Conservation (phyloP, 2,329 filamentous ascomycete genomes). For the Didymella pinodella region DNA sequence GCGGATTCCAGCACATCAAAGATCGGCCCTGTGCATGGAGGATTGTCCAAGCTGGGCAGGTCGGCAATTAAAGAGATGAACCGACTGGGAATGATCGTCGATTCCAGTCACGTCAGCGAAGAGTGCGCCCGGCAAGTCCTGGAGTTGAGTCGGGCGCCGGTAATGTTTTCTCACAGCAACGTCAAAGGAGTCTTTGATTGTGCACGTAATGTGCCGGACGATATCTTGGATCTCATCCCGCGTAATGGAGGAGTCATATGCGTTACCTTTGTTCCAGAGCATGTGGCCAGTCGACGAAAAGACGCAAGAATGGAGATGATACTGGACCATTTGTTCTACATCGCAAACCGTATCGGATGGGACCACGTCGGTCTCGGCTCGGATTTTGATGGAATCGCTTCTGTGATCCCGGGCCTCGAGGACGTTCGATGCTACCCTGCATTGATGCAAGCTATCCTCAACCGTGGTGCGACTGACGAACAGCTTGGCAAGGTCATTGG, state of each 20-base stretch:
- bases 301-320: slow-evolving; percentile 74
- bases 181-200: slow-evolving; percentile 81
- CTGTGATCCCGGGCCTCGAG: slow-evolving; percentile 8
- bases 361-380: slow-evolving; percentile 86
- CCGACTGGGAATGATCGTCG: slow-evolving; percentile 87
- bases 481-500: slow-evolving; percentile 11
- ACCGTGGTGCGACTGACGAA: slow-evolving; percentile 12
- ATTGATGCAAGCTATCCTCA: slow-evolving; percentile 1
- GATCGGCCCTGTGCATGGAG: slow-evolving; percentile 51
- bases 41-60: slow-evolving; percentile 73
- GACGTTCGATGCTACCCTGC: slow-evolving; percentile 19
- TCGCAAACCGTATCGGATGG: slow-evolving; percentile 81
- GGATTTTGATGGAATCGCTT: slow-evolving; percentile 72
- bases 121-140: slow-evolving; percentile 87
- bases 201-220: slow-evolving; percentile 86
- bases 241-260: slow-evolving; percentile 77
- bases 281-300: slow-evolving; percentile 61
- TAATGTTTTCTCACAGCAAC: slow-evolving; percentile 52
- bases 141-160: slow-evolving; percentile 33
- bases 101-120: slow-evolving; percentile 78
- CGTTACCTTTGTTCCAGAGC: slow-evolving; percentile 85
- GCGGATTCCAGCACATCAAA: slow-evolving; percentile 65
- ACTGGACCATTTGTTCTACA: slow-evolving; percentile 75
- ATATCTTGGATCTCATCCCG: slow-evolving; percentile 78
- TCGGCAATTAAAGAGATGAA: slow-evolving; percentile 86